Evolutionary conservation across 192 early-diverging fungal species (phyloP).

Genomic region (Thamnidium elegans): DNA sequence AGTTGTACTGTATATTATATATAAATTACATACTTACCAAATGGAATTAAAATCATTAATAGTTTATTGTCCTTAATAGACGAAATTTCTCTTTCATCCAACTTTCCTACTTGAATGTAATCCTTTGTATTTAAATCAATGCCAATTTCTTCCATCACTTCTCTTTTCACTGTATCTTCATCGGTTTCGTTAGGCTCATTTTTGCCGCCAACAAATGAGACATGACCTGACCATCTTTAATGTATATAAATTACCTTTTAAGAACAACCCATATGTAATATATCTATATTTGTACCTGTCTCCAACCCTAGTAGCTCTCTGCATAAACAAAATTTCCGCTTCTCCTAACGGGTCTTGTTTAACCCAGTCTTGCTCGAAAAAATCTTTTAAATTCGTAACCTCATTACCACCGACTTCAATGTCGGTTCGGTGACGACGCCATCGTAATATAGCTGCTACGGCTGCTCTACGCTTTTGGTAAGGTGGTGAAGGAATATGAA

Average conservation of each 20-base stretch:
- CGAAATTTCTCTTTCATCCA: conserved; percentile 28
- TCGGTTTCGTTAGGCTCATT: conserved; percentile 33
- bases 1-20: too few relatives aligned
- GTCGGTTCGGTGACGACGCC: conserved; percentile 1
- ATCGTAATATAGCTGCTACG: conserved; percentile 26
- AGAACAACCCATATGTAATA: not conserved
- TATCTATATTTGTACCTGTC: conserved; percentile 20
- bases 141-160: conserved; percentile 31
- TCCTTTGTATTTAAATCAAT: conserved; percentile 20
- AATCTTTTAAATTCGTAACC: conserved; percentile 11
- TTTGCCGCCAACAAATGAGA: conserved; percentile 33
- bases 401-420: not conserved
- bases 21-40: conserved; percentile 28
- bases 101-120: conserved; percentile 21
- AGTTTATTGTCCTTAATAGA: conserved; percentile 19
- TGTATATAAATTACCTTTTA: too few relatives aligned
- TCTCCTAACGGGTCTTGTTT: conserved; percentile 15
- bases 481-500: conserved; percentile 22
- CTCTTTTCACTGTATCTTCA: conserved; percentile 25
- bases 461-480: conserved; percentile 23
- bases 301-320: conserved; percentile 24
- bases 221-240: conserved; percentile 36
- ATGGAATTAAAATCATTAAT: conserved; percentile 33
- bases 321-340: conserved; percentile 31
- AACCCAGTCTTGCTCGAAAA: conserved; percentile 24